Base-by-base conservation (phyloP, 2,329 filamentous ascomycete species). In the Phialemoniopsis sp. region DNA sequence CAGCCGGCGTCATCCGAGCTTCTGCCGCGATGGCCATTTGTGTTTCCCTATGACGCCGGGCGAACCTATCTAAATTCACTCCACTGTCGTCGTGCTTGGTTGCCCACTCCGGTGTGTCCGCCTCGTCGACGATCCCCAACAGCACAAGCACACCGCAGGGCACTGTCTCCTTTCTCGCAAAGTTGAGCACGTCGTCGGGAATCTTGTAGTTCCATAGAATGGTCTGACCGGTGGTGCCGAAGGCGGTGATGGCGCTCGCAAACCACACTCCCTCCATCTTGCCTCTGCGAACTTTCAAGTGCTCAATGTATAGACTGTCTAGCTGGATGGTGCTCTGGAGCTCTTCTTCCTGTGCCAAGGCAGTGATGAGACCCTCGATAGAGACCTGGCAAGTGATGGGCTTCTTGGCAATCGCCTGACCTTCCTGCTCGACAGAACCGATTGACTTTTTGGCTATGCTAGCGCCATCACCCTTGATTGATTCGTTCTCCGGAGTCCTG, bases 121-220 rank as follows among this genome's bases (percentile, higher is more conserved):
- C 61, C 45, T 72, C 67, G 36, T 71, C 65, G 4, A 76, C 67
- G 4, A 76, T 50, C 15, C 58, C 63, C 1, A 82, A 55, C 15
- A 80, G 52, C n/a, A 78, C 76, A 19, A 82, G 63, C 19, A 80
- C 62, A 26, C 78, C 78, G 49, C 77, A 80, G 1, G 78, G 77
- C 1, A 82, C 67, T 1, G 72, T 72, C 14, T 72, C 69, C 21
- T 65, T 67, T 8, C 70, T 64, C 3, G 73, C 58, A 42, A 82
- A 76, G 1, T 59, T 45, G 2, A 79, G 49, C 5, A 80, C 57
- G 4, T 68, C 64, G 15, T 72, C 64, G 0, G 77, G 75, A 34
- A 80, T 78, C 40, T 69, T 67, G 59, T 78, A 80, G 51, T 73
- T 76, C 78, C 78, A 82, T 3, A 82, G 62, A 9, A 79, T 65